Evolutionary conservation across 805 yeast species (phyloP), one percentile per base, ranked within the genome.

Genomic region (Scheffersomyces lignosus): DNA sequence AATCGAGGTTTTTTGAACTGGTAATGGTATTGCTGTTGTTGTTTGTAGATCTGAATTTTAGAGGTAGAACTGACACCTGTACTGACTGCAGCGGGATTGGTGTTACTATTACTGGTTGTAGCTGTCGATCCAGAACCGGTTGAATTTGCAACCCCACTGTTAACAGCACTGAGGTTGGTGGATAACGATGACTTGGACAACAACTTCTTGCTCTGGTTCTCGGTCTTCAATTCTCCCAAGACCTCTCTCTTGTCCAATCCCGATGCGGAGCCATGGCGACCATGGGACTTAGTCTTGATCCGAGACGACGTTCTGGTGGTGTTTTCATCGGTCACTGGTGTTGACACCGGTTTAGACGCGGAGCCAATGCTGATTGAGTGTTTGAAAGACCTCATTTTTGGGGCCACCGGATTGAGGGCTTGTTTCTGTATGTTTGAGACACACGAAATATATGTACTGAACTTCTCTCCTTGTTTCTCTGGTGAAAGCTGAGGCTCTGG

Each of bases 1-100:
- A 54, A 39, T 29, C 58, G 32, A 20, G 56, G 59, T 29, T 52
- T 52, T 34, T 55, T 54, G 36, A 44, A 54, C 30, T 41, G 49
- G 27, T 44, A 34, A 9, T 43, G 37, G 16, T 35, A 25, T 31
- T 47, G 37, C 17, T 41, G 45, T 18, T 31, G 38, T 29, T 44
- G 50, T 39, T 55, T 50, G 31, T 50, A 45, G 25, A 43, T 45
- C 18, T 47, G 52, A 15, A 54, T 40, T 38, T 44, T 34, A 36
- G 45, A 31, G 28, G 37, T 34, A 40, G 34, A 29, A 27, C 39
- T 29, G n/a, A n/a, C n/a, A n/a, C n/a, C n/a, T n/a, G n/a, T n/a
- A 28, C 37, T 32, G 29, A 24, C 36, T 24, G 27, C 35, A 31
- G 13, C 16, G 39, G 38, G 24, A 26, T 26, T 15, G 30, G n/a